These are phyloP conservation scores for Lavandula angustifolia DNA, from an alignment of 257 asterid species.

Conservation along the genomic window DNA sequence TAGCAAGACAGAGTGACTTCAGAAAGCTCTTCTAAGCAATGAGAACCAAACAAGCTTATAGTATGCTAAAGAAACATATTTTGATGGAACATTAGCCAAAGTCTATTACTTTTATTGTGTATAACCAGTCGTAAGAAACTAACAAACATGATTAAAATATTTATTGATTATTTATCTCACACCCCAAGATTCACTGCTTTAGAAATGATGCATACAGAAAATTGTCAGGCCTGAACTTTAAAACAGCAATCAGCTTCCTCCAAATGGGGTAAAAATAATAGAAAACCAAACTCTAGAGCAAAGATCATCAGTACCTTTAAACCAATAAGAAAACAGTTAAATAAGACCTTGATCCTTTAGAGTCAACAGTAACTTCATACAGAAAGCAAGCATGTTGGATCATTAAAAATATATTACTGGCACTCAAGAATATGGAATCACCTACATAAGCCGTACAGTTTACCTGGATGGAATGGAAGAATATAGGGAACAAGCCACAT, in stretches of 20 bases:
- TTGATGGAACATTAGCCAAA: not conserved
- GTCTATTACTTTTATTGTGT: not conserved
- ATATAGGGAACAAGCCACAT: conserved; percentile 88
- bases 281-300: conserved; percentile 17
- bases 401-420: too few species aligned
- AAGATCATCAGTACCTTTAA: not conserved
- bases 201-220: too few species aligned
- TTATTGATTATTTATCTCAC: too few species aligned
- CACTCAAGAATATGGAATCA: too few species aligned
- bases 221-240: too few species aligned
- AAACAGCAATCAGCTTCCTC: too few species aligned
- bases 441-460: too few species aligned
- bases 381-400: conserved; percentile 21
- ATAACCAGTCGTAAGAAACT: too few species aligned
- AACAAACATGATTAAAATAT: too few species aligned
- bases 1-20: conserved; percentile 21
- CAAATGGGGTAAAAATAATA: conserved; percentile 21
- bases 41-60: not conserved
- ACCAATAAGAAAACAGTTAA: not conserved
- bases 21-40: conserved; percentile 11
- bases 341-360: too few species aligned
- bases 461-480: conserved; percentile 97
- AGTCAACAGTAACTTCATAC: conserved; percentile 22
- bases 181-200: too few species aligned
- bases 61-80: not conserved